Evolutionary conservation across 2,329 filamentous ascomycete genomes (phyloP).

Genomic region (Phialophora chinensis): DNA sequence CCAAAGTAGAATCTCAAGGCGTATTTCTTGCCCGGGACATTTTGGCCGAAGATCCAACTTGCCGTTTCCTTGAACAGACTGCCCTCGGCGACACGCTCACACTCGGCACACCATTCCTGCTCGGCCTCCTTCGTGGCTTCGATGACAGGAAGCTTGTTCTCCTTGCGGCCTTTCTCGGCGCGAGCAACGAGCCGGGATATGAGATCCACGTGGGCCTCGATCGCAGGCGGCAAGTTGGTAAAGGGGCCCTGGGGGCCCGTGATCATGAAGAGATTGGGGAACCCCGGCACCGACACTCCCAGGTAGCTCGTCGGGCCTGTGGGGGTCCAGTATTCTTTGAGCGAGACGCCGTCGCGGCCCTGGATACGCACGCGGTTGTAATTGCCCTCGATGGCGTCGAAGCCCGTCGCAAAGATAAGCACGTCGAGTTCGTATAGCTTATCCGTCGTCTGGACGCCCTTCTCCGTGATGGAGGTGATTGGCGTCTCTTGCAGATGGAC

Average conservation of each 20-base stretch:
- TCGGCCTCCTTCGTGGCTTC: constrained; percentile 56
- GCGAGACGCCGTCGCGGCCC: constrained; percentile 40
- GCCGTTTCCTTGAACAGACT: constrained; percentile 60
- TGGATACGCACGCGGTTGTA: constrained; percentile 44
- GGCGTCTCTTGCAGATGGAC: constrained; percentile 52
- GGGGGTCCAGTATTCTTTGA: constrained; percentile 45
- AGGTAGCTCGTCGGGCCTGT: constrained; percentile 45
- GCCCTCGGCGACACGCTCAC: constrained; percentile 43
- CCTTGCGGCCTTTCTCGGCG: constrained; percentile 48
- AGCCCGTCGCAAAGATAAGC: constrained; percentile 44
- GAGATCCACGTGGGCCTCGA: constrained; percentile 64
- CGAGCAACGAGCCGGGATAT: constrained; percentile 50
- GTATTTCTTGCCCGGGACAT: constrained; percentile 58
- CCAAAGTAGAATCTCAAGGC: constrained; percentile 35
- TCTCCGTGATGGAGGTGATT: constrained; percentile 49
- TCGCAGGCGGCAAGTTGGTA: constrained; percentile 61
- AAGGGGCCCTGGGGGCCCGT: constrained; percentile 64
- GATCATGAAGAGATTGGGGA: constrained; percentile 58
- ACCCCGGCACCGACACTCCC: constrained; percentile 50
- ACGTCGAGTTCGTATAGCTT: constrained; percentile 49
- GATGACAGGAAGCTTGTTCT: constrained; percentile 47
- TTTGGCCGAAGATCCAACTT: constrained; percentile 60
- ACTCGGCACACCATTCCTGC: constrained; percentile 56
- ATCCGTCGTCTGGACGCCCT: constrained; percentile 50
- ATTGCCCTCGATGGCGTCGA: constrained; percentile 47